A percentile compares a stretch with the other conserved stretches of the same genome.
Evolutionary conservation across 2,329 filamentous ascomycete species (phyloP).

Genomic region (Fusarium tuaranense): DNA sequence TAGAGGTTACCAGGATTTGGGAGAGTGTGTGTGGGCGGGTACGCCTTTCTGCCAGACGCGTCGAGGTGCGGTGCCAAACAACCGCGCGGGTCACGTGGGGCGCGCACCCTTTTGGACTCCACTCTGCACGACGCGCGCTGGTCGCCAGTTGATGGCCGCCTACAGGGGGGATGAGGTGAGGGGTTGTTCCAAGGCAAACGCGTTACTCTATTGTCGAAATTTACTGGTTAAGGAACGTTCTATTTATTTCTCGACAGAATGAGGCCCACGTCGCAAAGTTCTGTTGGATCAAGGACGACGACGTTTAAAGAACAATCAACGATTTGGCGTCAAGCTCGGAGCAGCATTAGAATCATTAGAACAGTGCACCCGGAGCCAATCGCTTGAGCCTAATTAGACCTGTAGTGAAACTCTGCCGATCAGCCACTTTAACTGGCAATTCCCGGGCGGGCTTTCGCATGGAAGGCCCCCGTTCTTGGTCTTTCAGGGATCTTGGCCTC

Average conservation of each 20-base stretch:
- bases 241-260: not conserved
- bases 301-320: not conserved
- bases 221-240: not conserved
- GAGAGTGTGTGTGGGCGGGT: conserved; percentile 18
- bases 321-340: not conserved
- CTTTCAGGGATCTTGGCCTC: conserved; percentile 1
- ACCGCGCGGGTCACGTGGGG: conserved; percentile 16
- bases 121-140: conserved; percentile 7
- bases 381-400: conserved; percentile 20
- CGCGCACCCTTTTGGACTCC: conserved; percentile 10
- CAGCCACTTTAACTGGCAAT: not conserved
- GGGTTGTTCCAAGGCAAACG: conserved; percentile 23
- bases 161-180: conserved; percentile 20
- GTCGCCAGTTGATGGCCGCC: conserved; percentile 13
- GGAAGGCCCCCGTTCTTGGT: not conserved
- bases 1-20: conserved; percentile 18
- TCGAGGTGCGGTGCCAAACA: conserved; percentile 19
- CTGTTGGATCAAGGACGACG: not conserved
- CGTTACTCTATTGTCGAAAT: conserved; percentile 19
- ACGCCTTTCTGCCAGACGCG: conserved; percentile 7
- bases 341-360: not conserved
- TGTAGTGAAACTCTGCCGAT: not conserved
- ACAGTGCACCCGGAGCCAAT: not conserved
- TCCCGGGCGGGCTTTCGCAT: not conserved
- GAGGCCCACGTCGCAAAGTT: not conserved